These are phyloP conservation scores for Phyllachora maydis DNA, from an alignment of 2,329 filamentous ascomycete genomes.

Conservation along the genomic window DNA sequence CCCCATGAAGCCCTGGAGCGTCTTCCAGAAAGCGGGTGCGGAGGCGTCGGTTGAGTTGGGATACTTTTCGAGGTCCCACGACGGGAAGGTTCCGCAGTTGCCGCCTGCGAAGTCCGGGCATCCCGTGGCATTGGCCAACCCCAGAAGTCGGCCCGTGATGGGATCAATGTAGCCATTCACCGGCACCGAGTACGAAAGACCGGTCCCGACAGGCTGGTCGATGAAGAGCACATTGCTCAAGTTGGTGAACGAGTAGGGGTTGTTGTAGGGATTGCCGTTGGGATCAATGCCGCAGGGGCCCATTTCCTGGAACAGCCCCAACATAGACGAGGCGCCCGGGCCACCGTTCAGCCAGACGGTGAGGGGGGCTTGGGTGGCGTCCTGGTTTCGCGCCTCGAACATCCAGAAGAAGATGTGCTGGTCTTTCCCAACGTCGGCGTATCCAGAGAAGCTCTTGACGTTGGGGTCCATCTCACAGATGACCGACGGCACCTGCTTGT, in stretches of 20 bases:
- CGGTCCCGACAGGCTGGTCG: conserved; percentile 36
- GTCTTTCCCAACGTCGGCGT: conserved; percentile 17
- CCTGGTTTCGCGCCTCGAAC: conserved; percentile 23
- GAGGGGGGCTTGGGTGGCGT: conserved; percentile 21
- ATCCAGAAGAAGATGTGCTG: conserved; percentile 25
- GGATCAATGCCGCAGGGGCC: conserved; percentile 18
- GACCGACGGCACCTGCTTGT: conserved; percentile 23
- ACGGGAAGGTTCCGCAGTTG: conserved; percentile 33
- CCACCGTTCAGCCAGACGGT: conserved; percentile 33
- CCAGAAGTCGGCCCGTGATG: conserved; percentile 12
- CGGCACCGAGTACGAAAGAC: conserved; percentile 24
- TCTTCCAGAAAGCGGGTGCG: conserved; percentile 38
- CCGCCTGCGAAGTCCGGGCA: conserved; percentile 26
- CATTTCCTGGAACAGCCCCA: conserved; percentile 29
- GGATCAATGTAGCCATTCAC: conserved; percentile 13
- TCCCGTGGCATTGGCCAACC: conserved; percentile 19
- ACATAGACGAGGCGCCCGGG: conserved; percentile 28
- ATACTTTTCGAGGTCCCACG: conserved; percentile 24
- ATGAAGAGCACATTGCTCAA: conserved; percentile 39
- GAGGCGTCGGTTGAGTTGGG: conserved; percentile 28
- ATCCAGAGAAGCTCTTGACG: conserved; percentile 20
- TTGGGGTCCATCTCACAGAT: conserved; percentile 20
- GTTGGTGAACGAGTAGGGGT: conserved; percentile 39
- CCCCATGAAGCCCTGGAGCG: conserved; percentile 40
- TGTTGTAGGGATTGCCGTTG: conserved; percentile 21